Base-by-base conservation (phyloP, 257 asterid genomes). In the Cruciata laevipes region DNA sequence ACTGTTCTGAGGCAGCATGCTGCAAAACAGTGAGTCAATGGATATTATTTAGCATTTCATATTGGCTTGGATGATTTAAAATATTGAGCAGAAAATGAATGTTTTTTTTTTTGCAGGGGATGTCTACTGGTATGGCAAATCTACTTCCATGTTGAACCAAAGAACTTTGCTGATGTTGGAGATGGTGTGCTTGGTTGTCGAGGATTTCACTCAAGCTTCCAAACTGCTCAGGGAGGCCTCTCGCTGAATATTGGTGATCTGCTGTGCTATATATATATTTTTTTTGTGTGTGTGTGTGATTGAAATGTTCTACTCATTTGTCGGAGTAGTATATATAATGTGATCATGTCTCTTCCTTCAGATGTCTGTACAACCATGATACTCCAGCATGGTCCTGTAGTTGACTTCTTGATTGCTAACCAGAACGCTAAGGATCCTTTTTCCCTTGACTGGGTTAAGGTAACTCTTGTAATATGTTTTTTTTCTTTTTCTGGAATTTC, bases 1-100 rank as follows among this genome's bases (percentile, higher is more conserved):
- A 92, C 89, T 71, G 88, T 92, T 73, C 61, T 92, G 75, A 83
- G 98, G 86, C 98, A 92, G 81, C 88, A 92, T 81, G 98, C 98
- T n/a, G 89, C 98, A 13, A 92, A 84, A 68, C 93, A 84, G 98
- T 92, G 79, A 83, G 98, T 78, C n/a, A 12, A 35, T 18, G 20
- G 5, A n/a, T 53, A 53, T 3, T 53, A 6, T 18, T n/a, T 20
- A n/a, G 7, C 20, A 2, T 10, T 53, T n/a, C n/a, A n/a, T n/a
- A n/a, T n/a, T n/a, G n/a, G n/a, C 4, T 5, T 32, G 3, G 5
- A 18, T 52, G 52, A 0, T 51, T 35, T 49, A n/a, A 24, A 10
- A 32, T 21, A 0, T 69, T n/a, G 17, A 59, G 25, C 18, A 69
- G 62, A 33, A 66, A 27, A 27, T 1, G 40, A 23, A 35, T 64